Evolutionary conservation across 306 rosid species (phyloP), one percentile per base, ranked within the genome.

Genomic region (Cucurbita moschata): DNA sequence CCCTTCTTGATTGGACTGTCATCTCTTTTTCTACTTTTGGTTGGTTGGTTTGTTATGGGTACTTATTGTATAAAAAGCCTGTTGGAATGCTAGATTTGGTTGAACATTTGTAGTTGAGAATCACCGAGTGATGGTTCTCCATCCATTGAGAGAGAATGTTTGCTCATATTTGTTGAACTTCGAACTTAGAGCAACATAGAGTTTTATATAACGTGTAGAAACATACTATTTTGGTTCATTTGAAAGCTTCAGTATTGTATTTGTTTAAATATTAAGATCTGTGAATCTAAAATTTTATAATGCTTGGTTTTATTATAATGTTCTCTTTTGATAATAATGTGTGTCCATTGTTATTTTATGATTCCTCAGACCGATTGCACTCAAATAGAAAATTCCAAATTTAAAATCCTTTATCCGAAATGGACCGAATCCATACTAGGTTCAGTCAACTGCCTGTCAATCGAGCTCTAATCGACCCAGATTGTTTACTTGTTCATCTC

Each of bases 21-120:
- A 4, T 85, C 84, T 46, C 84, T 91, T 42, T 81, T 96, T 23
- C 49, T 86, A n/a, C 97, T 95, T 46, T 83, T 95, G 3, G 2
- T 95, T 21, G 87, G 86, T 43, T 95, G 99, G 99, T 95, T 84
- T 84, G 51, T 91, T 1, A 16, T 86, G 55, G 99, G 87, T 26
- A 82, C 89, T 60, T 91, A 85, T 64, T 76, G 89, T 51, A 39
- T 89, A 7, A 84, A 78, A 76, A 82, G 72, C 82, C 49, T 91
- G 61, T 53, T 85, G 14, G 96, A 91, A 49, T 89, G 89, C 71
- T 94, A 91, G 82, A 77, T 35, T 35, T 53, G 16, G 38, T 5
- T 46, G 38, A 23, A 26, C 58, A 1, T 68, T 47, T 47, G 73
- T 23, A 7, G 23, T 14, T 68, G 19, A 44, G 56, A 67, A 67